Percentiles rank a stretch among this genome's conserved stretches.
These are phyloP conservation scores for Russula earlei DNA, from an alignment of 768 basidiomycete genomes.

Conservation along the genomic window DNA sequence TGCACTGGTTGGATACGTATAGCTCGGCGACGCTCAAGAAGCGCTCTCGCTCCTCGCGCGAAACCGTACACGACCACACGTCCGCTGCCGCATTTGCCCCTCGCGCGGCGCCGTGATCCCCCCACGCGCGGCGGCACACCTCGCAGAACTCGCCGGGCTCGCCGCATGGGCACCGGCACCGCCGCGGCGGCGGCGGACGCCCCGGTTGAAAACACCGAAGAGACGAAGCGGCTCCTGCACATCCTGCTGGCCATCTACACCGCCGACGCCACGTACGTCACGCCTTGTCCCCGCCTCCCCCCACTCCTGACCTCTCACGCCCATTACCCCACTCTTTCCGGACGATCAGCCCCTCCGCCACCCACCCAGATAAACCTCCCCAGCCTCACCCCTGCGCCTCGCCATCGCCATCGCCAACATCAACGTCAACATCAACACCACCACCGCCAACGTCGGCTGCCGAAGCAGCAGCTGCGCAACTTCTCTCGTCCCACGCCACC, in stretches of 20 bases:
- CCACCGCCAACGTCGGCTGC: neutral
- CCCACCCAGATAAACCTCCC: neutral
- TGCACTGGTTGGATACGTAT: no score
- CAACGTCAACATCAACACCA: no score
- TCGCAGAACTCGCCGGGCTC: constrained; percentile 41
- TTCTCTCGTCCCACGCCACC: constrained; percentile 53
- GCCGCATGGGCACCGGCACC: constrained; percentile 42
- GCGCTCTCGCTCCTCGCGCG: constrained; percentile 63
- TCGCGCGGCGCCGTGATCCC: constrained; percentile 70
- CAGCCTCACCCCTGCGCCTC: no score
- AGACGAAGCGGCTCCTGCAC: constrained; percentile 53
- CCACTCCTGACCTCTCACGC: neutral
- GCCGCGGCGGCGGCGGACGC: constrained; percentile 35
- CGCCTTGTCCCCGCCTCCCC: neutral
- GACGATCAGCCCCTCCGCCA: neutral
- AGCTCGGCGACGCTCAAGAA: constrained; percentile 49
- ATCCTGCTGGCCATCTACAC: constrained; percentile 77
- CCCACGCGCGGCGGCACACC: constrained; percentile 40
- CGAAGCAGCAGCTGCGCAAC: constrained; percentile 29
- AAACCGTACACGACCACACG: constrained; percentile 56
- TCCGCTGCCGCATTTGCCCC: constrained; percentile 85
- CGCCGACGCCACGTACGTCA: constrained; percentile 45
- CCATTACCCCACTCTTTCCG: neutral
- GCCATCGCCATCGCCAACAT: neutral
- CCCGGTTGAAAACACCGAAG: constrained; percentile 37